Base-by-base conservation (phyloP, 768 basidiomycete genomes). In the Suillus brevipes region DNA sequence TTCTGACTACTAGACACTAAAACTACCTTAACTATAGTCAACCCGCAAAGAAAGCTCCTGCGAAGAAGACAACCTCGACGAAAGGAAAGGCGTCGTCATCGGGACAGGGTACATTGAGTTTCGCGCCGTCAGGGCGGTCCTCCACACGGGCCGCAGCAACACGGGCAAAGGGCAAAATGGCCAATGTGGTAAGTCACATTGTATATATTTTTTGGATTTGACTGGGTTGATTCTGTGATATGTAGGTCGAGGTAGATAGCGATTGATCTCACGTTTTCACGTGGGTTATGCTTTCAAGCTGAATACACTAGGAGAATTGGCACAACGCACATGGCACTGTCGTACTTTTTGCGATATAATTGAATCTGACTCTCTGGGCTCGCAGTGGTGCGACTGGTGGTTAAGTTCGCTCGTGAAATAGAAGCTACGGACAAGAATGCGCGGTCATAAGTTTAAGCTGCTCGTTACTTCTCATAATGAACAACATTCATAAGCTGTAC, bases 81-180 rank as follows among this genome's bases (percentile, higher is more conserved):
- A 71, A 68, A 61, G 56, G 77, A 9, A 85, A 71, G 59, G 40
- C 7, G 7, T 42, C 58, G 34, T 53, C 69, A 1, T 63, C 75
- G 6, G 73, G 82, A 63, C 89, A 90, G 73, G 65, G 82, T 1
- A 89, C 86, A 50, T 74, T 92, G 62, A 84, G 77, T 42, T 92
- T 92, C 66, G 84, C 87, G 0, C 87, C 90, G 12, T 80, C 82
- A 37, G 84, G 84, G 8, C 79, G 88, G 9, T 74, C 69, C 40
- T 83, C 87, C 18, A 85, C 87, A 1, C 77, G 91, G 61, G 83
- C 89, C 0, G 91, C 92, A 16, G 91, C 92, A 8, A 81, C 86
- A 20, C 87, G 81, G 69, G 89, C 92, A 12, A 85, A 81, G 70
- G 83, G 84, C 50, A 91, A 79, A 76, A 84, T 90, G 76, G 83